Base-by-base conservation (phyloP, 768 basidiomycete genomes). In the Suillus tomentosus region DNA sequence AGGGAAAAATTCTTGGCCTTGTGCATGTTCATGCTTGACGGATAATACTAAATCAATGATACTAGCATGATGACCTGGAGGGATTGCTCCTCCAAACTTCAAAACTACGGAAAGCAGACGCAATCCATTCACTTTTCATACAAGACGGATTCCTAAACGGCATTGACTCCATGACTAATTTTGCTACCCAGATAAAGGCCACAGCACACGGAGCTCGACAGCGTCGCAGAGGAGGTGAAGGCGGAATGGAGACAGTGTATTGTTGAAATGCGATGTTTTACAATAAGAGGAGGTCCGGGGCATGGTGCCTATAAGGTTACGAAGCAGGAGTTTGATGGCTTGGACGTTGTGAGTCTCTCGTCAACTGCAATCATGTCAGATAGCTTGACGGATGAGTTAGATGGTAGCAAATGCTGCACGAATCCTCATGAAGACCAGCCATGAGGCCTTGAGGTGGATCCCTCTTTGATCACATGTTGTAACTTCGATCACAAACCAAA, bases 171-270 rank as follows among this genome's bases (percentile, higher is more conserved):
- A 48, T 48, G 22, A 48, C 47, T 11, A 11, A 48, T 48, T 22
- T n/a, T 48, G 47, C 47, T 13, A 22, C n/a, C 75, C 66, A 27
- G 27, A 27, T 27, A 27, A 27, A 27, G 27, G 1, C 56, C 64
- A 5, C 67, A 71, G 31, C 62, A 53, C 9, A 62, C 65, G 71
- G 27, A 80, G 82, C 70, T 78, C 1, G 66, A 73, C 24, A 50
- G n/a, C 2, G 61, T 77, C 10, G 68, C 62, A 7, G 53, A 68
- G 31, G 31, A 31, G 31, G 31, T 31, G 31, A 31, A 31, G 0
- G 72, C 74, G 64, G 19, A 56, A 22, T 74, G 72, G 1, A 50
- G 77, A 15, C 63, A 66, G 45, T 54, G 63, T 17, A 51, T 66
- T 2, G 64, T 64, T 73, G 3, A n/a, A 67, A n/a, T 71, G 67